A percentile compares a stretch with the other conserved stretches of the same genome.
These are phyloP conservation scores for Prunella vulgaris DNA, from an alignment of 257 asterid species.

Conservation along the genomic window DNA sequence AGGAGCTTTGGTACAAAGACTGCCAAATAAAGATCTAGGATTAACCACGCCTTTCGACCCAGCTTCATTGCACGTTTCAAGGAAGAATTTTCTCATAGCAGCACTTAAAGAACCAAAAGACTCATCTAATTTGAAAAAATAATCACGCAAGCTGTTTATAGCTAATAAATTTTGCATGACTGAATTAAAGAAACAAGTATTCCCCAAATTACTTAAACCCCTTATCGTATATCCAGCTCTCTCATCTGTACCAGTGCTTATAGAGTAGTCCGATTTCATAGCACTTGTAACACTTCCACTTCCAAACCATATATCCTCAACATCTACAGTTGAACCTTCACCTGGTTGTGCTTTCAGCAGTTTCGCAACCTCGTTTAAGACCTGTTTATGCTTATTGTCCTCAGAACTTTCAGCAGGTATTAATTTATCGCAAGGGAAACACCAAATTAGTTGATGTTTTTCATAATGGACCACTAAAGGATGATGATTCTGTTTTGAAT, in stretches of 20 bases:
- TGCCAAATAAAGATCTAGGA: constrained; percentile 71
- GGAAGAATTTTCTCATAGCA: constrained; percentile 58
- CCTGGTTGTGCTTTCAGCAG: constrained; percentile 44
- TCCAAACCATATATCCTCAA: constrained; percentile 79
- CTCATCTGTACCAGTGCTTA: constrained; percentile 27
- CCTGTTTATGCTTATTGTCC: constrained; percentile 41
- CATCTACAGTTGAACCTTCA: constrained; percentile 45
- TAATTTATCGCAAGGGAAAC: constrained; percentile 58
- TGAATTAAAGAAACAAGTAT: constrained; percentile 93
- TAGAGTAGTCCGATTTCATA: constrained; percentile 35
- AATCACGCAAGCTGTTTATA: constrained; percentile 46
- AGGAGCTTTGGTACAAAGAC: constrained; percentile 74
- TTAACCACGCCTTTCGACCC: constrained; percentile 48
- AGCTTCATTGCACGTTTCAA: constrained; percentile 45
- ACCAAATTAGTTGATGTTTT: constrained; percentile 68
- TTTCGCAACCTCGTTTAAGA: constrained; percentile 53
- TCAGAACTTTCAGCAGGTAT: constrained; percentile 46
- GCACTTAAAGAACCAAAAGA: constrained; percentile 64
- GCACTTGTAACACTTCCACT: constrained; percentile 47
- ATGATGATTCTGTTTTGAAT: constrained; percentile 63
- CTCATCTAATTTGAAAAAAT: constrained; percentile 49
- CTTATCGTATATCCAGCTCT: constrained; percentile 39
- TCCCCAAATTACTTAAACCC: constrained; percentile 90
- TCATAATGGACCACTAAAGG: constrained; percentile 60
- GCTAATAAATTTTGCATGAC: constrained; percentile 77